Evolutionary conservation across 1,284 basidiomycete genomes (phyloP), one percentile per base, ranked within the genome.

Genomic region (Boletus sp.): DNA sequence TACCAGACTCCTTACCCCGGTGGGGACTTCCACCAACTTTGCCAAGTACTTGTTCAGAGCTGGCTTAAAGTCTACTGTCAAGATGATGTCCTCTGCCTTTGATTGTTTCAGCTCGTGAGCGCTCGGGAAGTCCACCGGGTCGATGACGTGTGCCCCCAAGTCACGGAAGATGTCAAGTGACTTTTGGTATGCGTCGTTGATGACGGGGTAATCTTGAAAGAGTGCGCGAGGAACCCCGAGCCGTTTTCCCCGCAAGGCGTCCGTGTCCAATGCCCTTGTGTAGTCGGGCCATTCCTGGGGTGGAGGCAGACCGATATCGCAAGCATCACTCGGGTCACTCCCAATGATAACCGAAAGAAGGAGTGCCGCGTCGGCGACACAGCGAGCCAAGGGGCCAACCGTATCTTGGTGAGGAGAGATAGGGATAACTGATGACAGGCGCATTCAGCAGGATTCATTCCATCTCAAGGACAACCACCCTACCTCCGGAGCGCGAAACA

Each of bases 341-440:
- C 76, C 76, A 6, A 69, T 69, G 46, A 78, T 75, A 12, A 63
- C 60, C 2, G 67, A 64, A 22, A 79, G 69, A 16, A 76, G 62
- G 32, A 65, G 56, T 3, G 72, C 75, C 2, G 69, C 74, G 42
- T 79, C 77, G 4, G 71, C 59, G 22, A 80, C 72, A 10, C 68
- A 70, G 16, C 77, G 70, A 16, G 67, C 60, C 65, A 79, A 69
- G 0, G 73, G 69, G 0, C 77, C 77, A 13, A 76, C 66, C 2
- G 74, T 73, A 56, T 80, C 77, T 56, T 79, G 77, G 49, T 75
- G 65, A 40, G 58, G 65, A 12, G 74, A 75, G 32, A 77, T 74
- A 0, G 76, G 76, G 19, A 78, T 68, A 5, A 78, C 76, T 76
- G 33, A 39, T n/a, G 4, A 26, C 29, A 12, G 8, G 17, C 30